Evolutionary conservation across 2,329 filamentous ascomycete species (phyloP).

Genomic region (Cladophialophora psammophila): DNA sequence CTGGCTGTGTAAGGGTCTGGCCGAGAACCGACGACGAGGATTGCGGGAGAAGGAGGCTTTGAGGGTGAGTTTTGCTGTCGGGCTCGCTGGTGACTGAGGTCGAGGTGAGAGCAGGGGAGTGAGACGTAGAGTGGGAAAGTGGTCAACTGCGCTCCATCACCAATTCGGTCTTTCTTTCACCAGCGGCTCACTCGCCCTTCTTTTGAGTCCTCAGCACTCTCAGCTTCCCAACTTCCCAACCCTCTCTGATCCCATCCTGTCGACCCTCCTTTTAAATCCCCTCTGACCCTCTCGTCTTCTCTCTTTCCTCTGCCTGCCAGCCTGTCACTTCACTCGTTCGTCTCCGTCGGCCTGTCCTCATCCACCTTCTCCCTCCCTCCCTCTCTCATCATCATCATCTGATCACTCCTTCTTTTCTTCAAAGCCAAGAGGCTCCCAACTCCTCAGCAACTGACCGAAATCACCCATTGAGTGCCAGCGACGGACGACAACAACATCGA

Average conservation of each 20-base stretch:
- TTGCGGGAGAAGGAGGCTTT: not conserved
- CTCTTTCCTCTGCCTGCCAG: not conserved
- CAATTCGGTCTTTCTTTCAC: not conserved
- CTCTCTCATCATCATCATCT: constrained; percentile 3
- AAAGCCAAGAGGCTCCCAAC: constrained; percentile 3
- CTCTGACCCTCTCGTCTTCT: constrained; percentile 1
- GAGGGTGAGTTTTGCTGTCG: not conserved
- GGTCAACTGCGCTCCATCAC: constrained; percentile 3
- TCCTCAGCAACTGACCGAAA: not conserved
- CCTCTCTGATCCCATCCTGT: not conserved
- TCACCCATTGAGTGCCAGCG: constrained; percentile 4
- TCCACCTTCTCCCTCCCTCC: not conserved
- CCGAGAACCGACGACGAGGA: not conserved
- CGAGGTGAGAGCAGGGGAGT: not conserved
- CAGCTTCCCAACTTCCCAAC: not conserved
- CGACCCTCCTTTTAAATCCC: constrained; percentile 14
- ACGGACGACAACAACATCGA: not conserved
- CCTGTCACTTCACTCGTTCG: not conserved
- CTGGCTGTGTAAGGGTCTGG: not conserved
- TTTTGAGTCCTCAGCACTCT: constrained; percentile 8
- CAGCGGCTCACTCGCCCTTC: constrained; percentile 6
- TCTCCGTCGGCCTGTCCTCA: not conserved
- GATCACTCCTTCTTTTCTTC: not conserved
- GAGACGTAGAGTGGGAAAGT: not conserved
- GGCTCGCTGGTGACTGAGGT: not conserved